A percentile compares a stretch with the other conserved stretches of the same genome.
Conservation (phyloP, 257 asterid species). For the Nicotiana tabacum region DNA sequence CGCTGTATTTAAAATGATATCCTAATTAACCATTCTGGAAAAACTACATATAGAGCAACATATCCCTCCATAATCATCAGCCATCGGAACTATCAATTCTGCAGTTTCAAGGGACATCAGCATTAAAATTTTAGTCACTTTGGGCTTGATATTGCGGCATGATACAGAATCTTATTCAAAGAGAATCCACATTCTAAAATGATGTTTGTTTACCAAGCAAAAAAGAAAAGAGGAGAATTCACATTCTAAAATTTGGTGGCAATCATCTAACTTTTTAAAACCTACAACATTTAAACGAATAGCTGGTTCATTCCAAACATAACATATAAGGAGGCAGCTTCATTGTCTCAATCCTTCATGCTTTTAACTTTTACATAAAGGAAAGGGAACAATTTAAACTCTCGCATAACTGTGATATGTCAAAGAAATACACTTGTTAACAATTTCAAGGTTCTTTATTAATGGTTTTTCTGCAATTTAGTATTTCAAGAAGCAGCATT, state of each 20-base stretch:
- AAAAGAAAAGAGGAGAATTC: background rate
- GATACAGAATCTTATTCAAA: background rate
- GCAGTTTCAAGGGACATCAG: background rate
- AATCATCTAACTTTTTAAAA: background rate
- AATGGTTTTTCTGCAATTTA: background rate
- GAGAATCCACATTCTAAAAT: background rate
- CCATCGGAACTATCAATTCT: background rate
- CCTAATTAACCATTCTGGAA: background rate
- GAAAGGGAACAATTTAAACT: background rate
- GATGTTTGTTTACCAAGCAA: too few relatives aligned
- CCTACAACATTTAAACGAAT: background rate
- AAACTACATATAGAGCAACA: background rate
- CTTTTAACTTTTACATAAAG: background rate
- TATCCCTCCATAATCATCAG: background rate
- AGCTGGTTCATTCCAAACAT: background rate
- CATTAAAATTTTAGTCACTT: background rate
- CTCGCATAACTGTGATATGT: background rate
- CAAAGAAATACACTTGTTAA: background rate
- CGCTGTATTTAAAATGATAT: background rate
- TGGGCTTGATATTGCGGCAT: background rate
- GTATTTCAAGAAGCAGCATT: background rate
- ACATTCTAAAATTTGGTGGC: background rate
- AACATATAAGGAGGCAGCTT: background rate
- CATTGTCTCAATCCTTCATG: background rate
- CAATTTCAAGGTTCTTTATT: background rate